Conservation (phyloP, 345 rosid species). For the Camelina hispida region DNA sequence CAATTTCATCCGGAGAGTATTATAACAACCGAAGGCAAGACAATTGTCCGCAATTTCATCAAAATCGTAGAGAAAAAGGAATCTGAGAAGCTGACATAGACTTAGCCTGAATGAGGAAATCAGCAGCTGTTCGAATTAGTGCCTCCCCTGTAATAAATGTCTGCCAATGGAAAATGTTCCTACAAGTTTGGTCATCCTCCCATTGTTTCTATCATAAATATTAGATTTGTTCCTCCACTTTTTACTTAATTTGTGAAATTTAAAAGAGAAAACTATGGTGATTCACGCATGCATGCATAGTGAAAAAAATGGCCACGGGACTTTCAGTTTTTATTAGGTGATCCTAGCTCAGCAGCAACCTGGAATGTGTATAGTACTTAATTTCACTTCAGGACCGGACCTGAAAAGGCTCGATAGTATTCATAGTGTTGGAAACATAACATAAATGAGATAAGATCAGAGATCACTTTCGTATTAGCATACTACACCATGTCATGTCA, state of each 20-base stretch:
- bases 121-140: neutral
- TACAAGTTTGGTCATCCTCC: neutral
- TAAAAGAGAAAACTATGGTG: neutral
- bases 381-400: neutral
- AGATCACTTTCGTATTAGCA: too few relatives aligned
- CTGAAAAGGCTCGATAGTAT: neutral
- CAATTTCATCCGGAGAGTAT: slow-evolving; percentile 99
- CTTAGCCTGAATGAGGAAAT: neutral
- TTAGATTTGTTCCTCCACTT: neutral
- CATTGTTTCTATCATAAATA: neutral
- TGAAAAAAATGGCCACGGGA: neutral
- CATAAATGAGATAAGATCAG: too few relatives aligned
- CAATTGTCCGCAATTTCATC: slow-evolving; percentile 76
- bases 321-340: neutral
- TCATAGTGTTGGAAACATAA: too few relatives aligned
- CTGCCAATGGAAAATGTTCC: slow-evolving; percentile 29
- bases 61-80: slow-evolving; percentile 60
- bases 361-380: too few relatives aligned
- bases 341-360: neutral
- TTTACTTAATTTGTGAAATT: neutral
- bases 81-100: slow-evolving; percentile 55
- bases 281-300: neutral
- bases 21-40: slow-evolving; percentile 79
- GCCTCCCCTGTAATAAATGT: slow-evolving; percentile 4
- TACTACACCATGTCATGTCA: too few relatives aligned